Evolutionary conservation across 164 flowering plant genomes (phyloP).

Genomic region (Santalum album): DNA sequence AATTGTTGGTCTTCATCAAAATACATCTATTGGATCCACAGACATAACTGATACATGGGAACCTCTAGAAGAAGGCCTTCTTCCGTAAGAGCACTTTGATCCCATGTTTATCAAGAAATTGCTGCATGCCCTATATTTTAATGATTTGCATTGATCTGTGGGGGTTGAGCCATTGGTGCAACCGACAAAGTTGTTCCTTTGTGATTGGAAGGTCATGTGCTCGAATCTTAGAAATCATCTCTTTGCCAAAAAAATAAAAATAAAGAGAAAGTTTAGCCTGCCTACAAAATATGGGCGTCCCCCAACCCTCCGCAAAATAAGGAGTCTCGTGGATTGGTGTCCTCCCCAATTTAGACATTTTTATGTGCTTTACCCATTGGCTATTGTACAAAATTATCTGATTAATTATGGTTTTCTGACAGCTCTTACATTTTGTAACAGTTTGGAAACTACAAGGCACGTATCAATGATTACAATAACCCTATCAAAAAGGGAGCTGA

Average conservation of each 20-base stretch:
- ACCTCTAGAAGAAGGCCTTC: conserved; percentile 89
- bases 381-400: background rate
- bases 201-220: too few species aligned
- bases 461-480: conserved; percentile 84
- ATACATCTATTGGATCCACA: conserved; percentile 64
- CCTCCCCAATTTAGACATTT: too few species aligned
- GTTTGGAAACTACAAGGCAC: conserved; percentile 82
- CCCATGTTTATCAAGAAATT: background rate
- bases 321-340: too few species aligned
- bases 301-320: too few species aligned
- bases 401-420: background rate
- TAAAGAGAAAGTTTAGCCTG: too few species aligned
- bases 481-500: conserved; percentile 62
- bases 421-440: conserved; percentile 15
- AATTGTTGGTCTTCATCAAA: conserved; percentile 85
- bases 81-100: conserved; percentile 43
- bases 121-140: background rate
- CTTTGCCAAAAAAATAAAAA: too few species aligned
- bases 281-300: too few species aligned
- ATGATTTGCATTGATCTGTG: background rate
- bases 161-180: too few species aligned
- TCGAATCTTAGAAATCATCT: too few species aligned
- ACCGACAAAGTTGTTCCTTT: too few species aligned
- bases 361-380: background rate
- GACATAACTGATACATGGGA: conserved; percentile 88